Conservation (phyloP, 139 green algal species). For the Chlorella ohadii region DNA sequence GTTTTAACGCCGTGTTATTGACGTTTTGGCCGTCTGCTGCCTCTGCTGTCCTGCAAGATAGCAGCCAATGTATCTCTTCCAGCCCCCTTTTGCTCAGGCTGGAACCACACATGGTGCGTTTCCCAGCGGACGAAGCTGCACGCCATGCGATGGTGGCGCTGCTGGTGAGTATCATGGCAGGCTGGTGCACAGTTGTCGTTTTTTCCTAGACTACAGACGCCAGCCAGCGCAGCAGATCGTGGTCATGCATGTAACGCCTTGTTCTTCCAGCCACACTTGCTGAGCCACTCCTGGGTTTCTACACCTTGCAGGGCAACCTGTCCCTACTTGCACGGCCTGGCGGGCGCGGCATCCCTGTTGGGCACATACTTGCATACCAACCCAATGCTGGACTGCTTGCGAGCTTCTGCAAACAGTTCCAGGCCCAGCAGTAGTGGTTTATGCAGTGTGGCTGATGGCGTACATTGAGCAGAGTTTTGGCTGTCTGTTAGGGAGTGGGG, state of each 20-base stretch:
- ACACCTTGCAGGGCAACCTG: conserved; percentile 65
- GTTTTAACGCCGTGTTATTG: too few relatives aligned
- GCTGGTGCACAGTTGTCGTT: too few relatives aligned
- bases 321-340: conserved; percentile 62
- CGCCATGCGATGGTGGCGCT: conserved; percentile 78
- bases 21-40: too few relatives aligned
- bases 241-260: too few relatives aligned
- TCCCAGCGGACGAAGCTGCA: conserved; percentile 73
- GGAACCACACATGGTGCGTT: conserved; percentile 56
- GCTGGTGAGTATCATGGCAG: conserved; percentile 36
- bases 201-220: not conserved
- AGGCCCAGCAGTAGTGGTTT: too few relatives aligned
- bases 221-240: too few relatives aligned
- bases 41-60: not conserved
- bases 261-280: too few relatives aligned
- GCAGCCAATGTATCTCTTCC: not conserved
- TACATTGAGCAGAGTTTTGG: too few relatives aligned
- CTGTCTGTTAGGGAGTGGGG: too few relatives aligned
- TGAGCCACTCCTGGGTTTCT: too few relatives aligned
- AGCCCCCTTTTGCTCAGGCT: not conserved
- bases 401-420: too few relatives aligned
- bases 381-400: not conserved
- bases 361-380: conserved; percentile 84
- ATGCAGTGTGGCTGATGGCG: too few relatives aligned
- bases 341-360: conserved; percentile 68